Base-by-base conservation (phyloP, 139 green algal genomes). In the Edaphochlamys debaryana region DNA sequence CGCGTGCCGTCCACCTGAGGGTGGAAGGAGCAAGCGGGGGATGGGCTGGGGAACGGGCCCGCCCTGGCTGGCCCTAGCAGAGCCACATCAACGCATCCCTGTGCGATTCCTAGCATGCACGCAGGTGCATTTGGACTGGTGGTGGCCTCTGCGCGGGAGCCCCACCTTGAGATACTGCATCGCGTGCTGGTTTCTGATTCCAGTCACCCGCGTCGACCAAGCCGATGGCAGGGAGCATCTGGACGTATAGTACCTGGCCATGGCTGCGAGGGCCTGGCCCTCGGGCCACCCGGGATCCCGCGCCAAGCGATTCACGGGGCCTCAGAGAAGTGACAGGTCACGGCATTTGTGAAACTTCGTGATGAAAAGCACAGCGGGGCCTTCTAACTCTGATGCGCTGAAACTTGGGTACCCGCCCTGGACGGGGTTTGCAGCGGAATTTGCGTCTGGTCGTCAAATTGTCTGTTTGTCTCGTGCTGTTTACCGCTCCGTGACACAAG, bases 1-100 rank as follows among this genome's bases (percentile, higher is more conserved):
- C 68, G 60, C 30, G 84, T 42, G 22, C 86, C 86, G 22, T 87
- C 86, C 3, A 79, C 66, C 78, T 71, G 48, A 8, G 29, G 41
- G 29, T 1, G 45, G 45, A 54, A 15, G 20, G 9, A 20, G 52
- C 52, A 62, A 3, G 52, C 7, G 52, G 17, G 41, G 27, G 23
- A 15, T 29, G 15, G 38, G 38, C 2, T 19, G 67, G 4, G 38
- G 38, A 4, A 34, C 22, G 22, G 38, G 37, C 29, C 22, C 6
- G 36, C 1, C 2, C 20, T 11, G 38, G 67, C 19, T 48, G 8
- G 34, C 19, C 64, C 29, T 27, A 30, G 6, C 19, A 25, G 3
- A 62, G 13, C 15, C 4, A 27, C 9, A 62, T 6, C 13, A 62
- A 6, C 17, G 3, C 52, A 30, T 62, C 4, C 15, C 3, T 29